Evolutionary conservation across 345 rosid species (phyloP).

Genomic region (Gossypioides kirkii): DNA sequence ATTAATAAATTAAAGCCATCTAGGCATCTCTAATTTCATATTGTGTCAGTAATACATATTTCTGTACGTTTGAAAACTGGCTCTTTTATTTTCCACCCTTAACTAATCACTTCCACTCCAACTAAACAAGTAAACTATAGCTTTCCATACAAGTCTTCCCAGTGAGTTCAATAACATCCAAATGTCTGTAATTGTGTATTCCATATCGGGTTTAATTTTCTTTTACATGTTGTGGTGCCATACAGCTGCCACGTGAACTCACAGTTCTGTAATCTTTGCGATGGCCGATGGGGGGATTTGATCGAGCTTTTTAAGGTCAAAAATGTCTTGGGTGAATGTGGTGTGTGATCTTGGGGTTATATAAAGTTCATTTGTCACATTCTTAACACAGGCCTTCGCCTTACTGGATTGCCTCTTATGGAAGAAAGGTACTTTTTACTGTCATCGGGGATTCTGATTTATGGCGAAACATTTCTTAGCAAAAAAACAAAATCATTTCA

Average conservation of each 20-base stretch:
- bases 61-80: not conserved
- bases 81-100: not conserved
- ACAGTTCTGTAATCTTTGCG: constrained; percentile 2
- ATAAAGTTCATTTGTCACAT: not conserved
- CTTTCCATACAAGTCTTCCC: not conserved
- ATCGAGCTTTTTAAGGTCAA: not conserved
- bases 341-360: not conserved
- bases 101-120: not conserved
- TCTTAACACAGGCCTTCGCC: not conserved
- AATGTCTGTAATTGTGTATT: not conserved
- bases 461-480: no score
- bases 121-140: not conserved
- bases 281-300: not conserved
- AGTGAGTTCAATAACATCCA: not conserved
- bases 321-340: not conserved
- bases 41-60: not conserved
- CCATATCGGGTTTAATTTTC: constrained; percentile 1
- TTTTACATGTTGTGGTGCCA: constrained; percentile 14
- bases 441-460: no score
- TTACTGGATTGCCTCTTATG: not conserved
- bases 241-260: constrained; percentile 18
- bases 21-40: not conserved
- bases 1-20: not conserved
- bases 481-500: no score
- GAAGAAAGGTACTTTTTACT: not conserved